These are phyloP conservation scores for Schrenkiella parvula DNA, from an alignment of 345 rosid species.

Conservation along the genomic window DNA sequence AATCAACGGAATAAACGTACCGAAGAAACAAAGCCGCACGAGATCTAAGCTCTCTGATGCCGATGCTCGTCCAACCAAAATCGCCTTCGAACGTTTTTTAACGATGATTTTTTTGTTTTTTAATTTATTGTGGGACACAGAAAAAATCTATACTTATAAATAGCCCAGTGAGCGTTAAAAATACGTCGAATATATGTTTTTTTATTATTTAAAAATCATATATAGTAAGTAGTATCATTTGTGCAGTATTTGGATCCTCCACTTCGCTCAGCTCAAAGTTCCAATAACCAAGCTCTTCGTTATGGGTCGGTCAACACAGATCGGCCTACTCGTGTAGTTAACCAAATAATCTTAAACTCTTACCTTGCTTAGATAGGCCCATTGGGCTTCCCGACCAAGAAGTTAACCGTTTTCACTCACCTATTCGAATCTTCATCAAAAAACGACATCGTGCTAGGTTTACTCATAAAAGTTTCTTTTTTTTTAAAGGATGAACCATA, in stretches of 20 bases:
- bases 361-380: background rate
- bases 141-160: constrained; percentile 18
- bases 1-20: constrained; percentile 10
- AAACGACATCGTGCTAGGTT: no score
- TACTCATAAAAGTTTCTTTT: background rate
- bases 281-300: background rate
- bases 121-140: background rate
- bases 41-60: constrained; percentile 19
- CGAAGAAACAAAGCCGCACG: constrained; percentile 12
- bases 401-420: background rate
- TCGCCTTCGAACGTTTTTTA: constrained; percentile 9
- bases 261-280: background rate
- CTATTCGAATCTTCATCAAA: background rate
- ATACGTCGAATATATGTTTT: constrained; percentile 31
- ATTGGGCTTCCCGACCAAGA: background rate
- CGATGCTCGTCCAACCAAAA: constrained; percentile 19
- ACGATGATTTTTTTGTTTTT: constrained; percentile 11
- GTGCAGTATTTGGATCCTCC: background rate
- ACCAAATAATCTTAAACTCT: background rate
- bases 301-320: constrained; percentile 1
- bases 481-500: background rate
- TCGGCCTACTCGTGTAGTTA: background rate
- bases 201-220: no score
- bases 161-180: constrained; percentile 26
- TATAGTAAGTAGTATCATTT: no score